Base-by-base conservation (phyloP, 805 yeast genomes). In the Ogataea angusta region DNA sequence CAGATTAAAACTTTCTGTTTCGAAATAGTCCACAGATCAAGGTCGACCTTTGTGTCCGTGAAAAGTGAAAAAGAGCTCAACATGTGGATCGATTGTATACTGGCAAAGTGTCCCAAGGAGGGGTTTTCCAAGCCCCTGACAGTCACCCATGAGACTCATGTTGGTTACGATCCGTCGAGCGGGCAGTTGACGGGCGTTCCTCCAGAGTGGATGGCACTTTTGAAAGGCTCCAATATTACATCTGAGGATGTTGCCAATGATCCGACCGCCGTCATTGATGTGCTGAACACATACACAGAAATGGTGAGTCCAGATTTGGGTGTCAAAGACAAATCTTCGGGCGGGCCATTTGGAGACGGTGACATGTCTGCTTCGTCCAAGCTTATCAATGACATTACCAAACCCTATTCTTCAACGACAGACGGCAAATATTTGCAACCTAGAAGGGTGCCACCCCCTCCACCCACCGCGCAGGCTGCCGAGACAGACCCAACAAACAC, bases 141-240 rank as follows among this genome's bases (percentile, higher is more conserved):
- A 62, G 91, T 91, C 62, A 88, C 95, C 9, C 99, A 95, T 60
- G 85, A 82, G 56, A 96, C 90, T 13, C 93, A 85, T 60, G 91
- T 85, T 18, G 90, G 90, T 1, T 85, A 82, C 54, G 95, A 85
- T 59, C 91, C 93, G 4, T 81, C 85, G 21, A 75, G 73, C 51
- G 82, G 82, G 14, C 72, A 70, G 40, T 73, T 75, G 50, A 67
- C 75, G 40, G 63, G 63, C 18, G 56, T 59, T n/a, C 81, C 82
- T 1, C 78, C 76, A 17, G 72, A 76, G 31, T 76, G 82, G 82
- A 68, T 73, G 45, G 70, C 66, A 28, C 60, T 76, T 51, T 66
- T 77, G 30, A 77, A 76, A 46, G 78, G 76, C 47, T 75, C 81
- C 15, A 75, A 75, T 50, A 77, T 77, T 50, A 77, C 82, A 6